Conservation (phyloP, 2,329 filamentous ascomycete species). For the Orbilia ellipsospora region DNA sequence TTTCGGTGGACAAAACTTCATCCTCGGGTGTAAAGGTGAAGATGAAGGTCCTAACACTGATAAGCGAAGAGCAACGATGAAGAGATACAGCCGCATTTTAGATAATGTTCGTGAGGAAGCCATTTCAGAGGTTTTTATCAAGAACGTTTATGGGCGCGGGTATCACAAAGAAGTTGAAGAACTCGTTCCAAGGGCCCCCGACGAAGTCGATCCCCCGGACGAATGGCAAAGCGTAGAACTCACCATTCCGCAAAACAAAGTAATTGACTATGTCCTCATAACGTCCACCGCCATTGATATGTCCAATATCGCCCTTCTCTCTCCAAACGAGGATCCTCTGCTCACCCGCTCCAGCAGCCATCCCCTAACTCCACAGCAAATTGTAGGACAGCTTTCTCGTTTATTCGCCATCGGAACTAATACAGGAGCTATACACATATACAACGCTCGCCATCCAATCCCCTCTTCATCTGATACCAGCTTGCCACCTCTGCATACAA, state of each 20-base stretch:
- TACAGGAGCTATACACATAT: slow-evolving; percentile 79
- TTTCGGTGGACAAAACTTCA: slow-evolving; percentile 50
- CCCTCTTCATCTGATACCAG: slow-evolving; percentile 64
- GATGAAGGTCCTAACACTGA: slow-evolving; percentile 23
- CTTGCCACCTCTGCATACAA: slow-evolving; percentile 77
- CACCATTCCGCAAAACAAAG: slow-evolving; percentile 35
- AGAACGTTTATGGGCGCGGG: slow-evolving; percentile 40
- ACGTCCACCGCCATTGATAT: slow-evolving; percentile 77
- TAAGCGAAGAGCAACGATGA: slow-evolving; percentile 37
- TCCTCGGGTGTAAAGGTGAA: slow-evolving; percentile 33
- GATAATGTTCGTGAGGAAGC: slow-evolving; percentile 46
- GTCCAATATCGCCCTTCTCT: slow-evolving; percentile 77
- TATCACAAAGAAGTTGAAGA: slow-evolving; percentile 45
- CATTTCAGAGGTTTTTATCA: slow-evolving; percentile 50
- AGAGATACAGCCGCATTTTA: slow-evolving; percentile 37
- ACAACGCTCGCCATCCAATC: slow-evolving; percentile 79
- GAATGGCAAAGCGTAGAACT: slow-evolving; percentile 25
- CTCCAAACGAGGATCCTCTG: slow-evolving; percentile 81
- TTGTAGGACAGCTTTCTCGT: slow-evolving; percentile 85
- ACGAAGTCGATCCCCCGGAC: slow-evolving; percentile 41
- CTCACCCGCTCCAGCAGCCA: slow-evolving; percentile 62
- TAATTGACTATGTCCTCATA: slow-evolving; percentile 70
- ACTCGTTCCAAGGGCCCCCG: slow-evolving; percentile 28
- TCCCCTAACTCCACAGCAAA: slow-evolving; percentile 67
- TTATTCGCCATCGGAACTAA: slow-evolving; percentile 84